These are phyloP conservation scores for Potentilla sterilis DNA, from an alignment of 306 rosid genomes.

Conservation along the genomic window DNA sequence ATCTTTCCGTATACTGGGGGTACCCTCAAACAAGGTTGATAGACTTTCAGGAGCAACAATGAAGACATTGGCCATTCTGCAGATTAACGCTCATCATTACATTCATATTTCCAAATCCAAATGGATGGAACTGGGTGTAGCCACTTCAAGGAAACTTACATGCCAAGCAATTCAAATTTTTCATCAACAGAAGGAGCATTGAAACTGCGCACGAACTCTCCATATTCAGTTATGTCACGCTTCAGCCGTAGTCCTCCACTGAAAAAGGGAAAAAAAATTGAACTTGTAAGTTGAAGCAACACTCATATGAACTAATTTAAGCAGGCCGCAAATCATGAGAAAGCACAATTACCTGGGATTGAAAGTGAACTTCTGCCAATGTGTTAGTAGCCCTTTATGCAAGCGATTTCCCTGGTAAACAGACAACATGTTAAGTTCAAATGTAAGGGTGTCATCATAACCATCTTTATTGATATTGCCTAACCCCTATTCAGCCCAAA, in stretches of 20 bases:
- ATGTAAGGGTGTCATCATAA: constrained; percentile 11
- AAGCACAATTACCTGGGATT: constrained; percentile 80
- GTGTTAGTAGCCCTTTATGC: constrained; percentile 80
- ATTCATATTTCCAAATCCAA: constrained; percentile 2
- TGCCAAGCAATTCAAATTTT: constrained; percentile 92
- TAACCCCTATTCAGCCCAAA: constrained; percentile 6
- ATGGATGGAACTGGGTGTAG: constrained; percentile 1
- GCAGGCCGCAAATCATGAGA: constrained; percentile 21
- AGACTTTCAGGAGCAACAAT: constrained; percentile 99
- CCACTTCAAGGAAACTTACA: constrained; percentile 55
- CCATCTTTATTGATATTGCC: background rate
- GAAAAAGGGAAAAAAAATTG: constrained; percentile 19
- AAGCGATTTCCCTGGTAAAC: constrained; percentile 81
- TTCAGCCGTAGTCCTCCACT: constrained; percentile 96
- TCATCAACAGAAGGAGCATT: constrained; percentile 89
- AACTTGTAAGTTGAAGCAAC: background rate
- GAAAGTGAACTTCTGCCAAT: constrained; percentile 94
- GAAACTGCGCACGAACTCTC: constrained; percentile 93
- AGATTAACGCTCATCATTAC: constrained; percentile 31
- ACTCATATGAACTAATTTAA: constrained; percentile 13
- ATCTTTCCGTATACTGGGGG: constrained; percentile 96
- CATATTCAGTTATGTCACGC: constrained; percentile 99
- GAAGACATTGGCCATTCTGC: constrained; percentile 96
- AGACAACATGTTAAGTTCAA: constrained; percentile 20
- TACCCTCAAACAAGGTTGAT: constrained; percentile 85